phyloP scores from a whole-genome alignment of 2,329 filamentous ascomycete genomes.

The Aspergillus awamori region DNA sequence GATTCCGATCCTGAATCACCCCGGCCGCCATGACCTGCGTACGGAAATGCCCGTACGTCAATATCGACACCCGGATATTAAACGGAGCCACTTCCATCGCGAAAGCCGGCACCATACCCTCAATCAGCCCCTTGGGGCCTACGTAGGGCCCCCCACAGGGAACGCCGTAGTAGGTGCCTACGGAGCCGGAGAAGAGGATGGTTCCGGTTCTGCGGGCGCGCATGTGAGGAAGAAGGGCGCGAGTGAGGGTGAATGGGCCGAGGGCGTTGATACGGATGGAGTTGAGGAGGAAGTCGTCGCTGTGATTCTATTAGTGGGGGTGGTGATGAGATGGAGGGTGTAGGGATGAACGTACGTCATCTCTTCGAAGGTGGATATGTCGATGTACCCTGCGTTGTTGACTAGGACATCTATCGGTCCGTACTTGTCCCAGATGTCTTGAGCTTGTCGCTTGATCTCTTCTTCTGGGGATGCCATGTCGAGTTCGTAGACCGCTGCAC shows the following conservation, averaged over 20 bases:
- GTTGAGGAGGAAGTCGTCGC: not conserved
- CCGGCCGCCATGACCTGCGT: conserved; percentile 50
- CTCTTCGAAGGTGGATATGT: conserved; percentile 8
- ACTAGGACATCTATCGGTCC: not conserved
- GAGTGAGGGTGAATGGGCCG: conserved; percentile 42
- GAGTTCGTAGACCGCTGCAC: not conserved
- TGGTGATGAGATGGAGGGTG: too few relatives aligned
- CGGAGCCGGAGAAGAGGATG: conserved; percentile 48
- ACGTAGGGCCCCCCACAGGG: conserved; percentile 36
- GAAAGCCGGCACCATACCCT: conserved; percentile 44
- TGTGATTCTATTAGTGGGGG: not conserved
- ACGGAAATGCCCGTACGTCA: conserved; percentile 60
- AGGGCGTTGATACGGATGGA: conserved; percentile 22
- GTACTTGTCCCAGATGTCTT: not conserved
- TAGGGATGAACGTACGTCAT: not conserved
- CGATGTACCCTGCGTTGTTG: not conserved
- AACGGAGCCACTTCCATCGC: conserved; percentile 22
- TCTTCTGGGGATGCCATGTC: not conserved
- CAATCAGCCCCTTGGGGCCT: conserved; percentile 53
- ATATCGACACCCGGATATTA: conserved; percentile 41
- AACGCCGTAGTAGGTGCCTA: conserved; percentile 41
- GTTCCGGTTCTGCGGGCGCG: conserved; percentile 36
- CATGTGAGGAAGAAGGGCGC: conserved; percentile 42
- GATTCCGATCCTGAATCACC: conserved; percentile 1
- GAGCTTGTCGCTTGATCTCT: not conserved